Evolutionary conservation across 306 rosid species (phyloP), one percentile per base, ranked within the genome.

Genomic region (Lagenaria siceraria): DNA sequence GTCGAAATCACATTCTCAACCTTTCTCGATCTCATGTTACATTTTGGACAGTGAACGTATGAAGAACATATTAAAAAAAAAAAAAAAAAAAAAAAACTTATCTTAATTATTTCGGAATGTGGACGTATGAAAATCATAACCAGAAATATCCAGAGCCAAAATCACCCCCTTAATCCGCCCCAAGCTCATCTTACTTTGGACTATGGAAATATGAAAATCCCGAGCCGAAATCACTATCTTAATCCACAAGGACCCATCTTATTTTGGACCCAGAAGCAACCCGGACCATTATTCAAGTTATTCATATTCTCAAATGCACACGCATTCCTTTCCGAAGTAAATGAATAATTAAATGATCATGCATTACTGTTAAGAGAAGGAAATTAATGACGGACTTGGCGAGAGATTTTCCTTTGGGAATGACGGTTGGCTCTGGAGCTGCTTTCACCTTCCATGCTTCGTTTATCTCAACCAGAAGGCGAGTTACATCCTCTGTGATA

Each of bases 401-500:
- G 33, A 89, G 86, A 40, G 90, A 83, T 85, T 84, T 92, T 82
- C 96, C 88, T 82, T 89, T 90, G 15, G 90, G 96, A 11, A 90
- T 90, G 75, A 87, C 62, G 0, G 89, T 92, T 59, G 91, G 87
- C 83, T 88, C 96, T 8, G 86, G 78, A 13, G 10, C 89, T 70
- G 81, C 52, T 81, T 92, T 90, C 80, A 78, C 87, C 72, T 88
- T 92, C 97, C 96, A 87, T 1, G 98, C 97, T 83, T 88, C 88
- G 75, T 90, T 90, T 60, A 93, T 80, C 84, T 90, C 97, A 82
- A 88, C 96, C 99, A 92, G 82, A 52, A 92, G 81, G 24, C 92
- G 97, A 27, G 87, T 86, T 76, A 89, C 97, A 42, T 95, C 99
- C 48, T 92, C 99, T 95, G 93, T 69, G 17, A n/a, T 49, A 82